Base-by-base conservation (phyloP, 257 asterid genomes). In the Parsonsia alboflavescens region DNA sequence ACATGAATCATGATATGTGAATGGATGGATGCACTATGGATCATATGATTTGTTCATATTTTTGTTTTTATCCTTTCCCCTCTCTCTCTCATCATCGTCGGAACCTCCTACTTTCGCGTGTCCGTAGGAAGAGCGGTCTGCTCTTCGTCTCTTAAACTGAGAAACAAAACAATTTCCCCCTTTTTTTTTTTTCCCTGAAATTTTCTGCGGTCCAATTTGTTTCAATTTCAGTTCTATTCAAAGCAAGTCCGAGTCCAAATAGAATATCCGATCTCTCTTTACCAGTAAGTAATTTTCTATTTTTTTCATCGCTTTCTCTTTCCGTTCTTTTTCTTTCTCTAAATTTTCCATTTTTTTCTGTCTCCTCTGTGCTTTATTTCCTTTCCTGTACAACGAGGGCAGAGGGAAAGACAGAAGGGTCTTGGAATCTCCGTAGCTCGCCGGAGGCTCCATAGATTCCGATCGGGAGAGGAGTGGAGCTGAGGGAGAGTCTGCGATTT, bases 361-460 rank as follows among this genome's bases (percentile, higher is more conserved):
- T 63, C 75, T 78, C 77, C 41, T 74, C 50, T n/a, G 33, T 63
- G 45, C 58, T 76, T 39, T 39, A 1, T 39, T 39, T 17, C 17
- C 24, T 65, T 1, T 21, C 28, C 30, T 12, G 0, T 10, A 67
- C 15, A 50, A 21, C 4, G 58, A 48, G 16, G 16, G 21, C n/a
- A 57, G 74, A 57, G 65, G 17, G 62, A 50, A 67, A 61, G 24
- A 42, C 52, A 28, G 28, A 54, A 58, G 56, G 49, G 71, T 36
- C n/a, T 63, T 5, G 70, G 76, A 71, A 64, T 46, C 75, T 41
- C 75, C 73, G 68, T 21, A 61, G 78, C 75, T 73, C 69, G 71
- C 68, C 81, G 73, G 80, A 46, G 73, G 63, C 56, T 56, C 61
- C 82, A 26, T 66, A 73, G 64, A 76, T 53, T 48, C 83, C 82